Evolutionary conservation across 495 filamentous ascomycete genomes (phyloP), one percentile per base, ranked within the genome.

Genomic region (Saxophila tyrrhenica): DNA sequence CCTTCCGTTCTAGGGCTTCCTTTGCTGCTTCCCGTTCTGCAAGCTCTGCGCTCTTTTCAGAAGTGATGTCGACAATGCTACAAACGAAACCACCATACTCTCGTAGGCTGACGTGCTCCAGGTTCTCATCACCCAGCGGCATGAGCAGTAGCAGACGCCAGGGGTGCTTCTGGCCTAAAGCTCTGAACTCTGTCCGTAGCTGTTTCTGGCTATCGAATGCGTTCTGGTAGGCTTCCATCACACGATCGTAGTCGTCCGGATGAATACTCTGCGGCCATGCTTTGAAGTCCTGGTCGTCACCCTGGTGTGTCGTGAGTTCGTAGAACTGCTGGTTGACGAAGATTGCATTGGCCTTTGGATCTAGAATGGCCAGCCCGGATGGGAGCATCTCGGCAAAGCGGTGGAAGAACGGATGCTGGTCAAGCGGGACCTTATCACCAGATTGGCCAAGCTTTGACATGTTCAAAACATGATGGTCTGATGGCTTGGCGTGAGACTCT

Each of bases 261-360:
- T 69, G 51, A 46, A 69, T 69, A 38, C 65, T 69, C 39, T 68
- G 59, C 13, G 67, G 67, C 67, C 67, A 69, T 11, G 62, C 60
- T 10, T 50, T 63, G 46, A 69, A 69, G 7, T 58, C 53, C 21
- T 65, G 55, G 2, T 62, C 49, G 10, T 48, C 39, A 10, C 45
- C 51, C 15, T 56, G 52, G 46, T 68, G 67, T 7, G 64, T 67
- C 15, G 67, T 69, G 21, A 69, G 59, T 22, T 60, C 55, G 51
- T 66, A 69, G 51, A 69, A 69, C n/a, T 55, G 55, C 32, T 66
- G 60, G 45, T 69, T 69, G 11, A 69, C 67, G 39, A 68, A 69
- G 1, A 69, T 57, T 3, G 65, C 62, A 38, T 65, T 58, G 16
- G 67, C 67, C 17, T 58, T 55, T 21, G 54, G 56, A 55, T 68